Evolutionary conservation across 768 basidiomycete genomes (phyloP).

Genomic region (Cystobasidium ongulense): DNA sequence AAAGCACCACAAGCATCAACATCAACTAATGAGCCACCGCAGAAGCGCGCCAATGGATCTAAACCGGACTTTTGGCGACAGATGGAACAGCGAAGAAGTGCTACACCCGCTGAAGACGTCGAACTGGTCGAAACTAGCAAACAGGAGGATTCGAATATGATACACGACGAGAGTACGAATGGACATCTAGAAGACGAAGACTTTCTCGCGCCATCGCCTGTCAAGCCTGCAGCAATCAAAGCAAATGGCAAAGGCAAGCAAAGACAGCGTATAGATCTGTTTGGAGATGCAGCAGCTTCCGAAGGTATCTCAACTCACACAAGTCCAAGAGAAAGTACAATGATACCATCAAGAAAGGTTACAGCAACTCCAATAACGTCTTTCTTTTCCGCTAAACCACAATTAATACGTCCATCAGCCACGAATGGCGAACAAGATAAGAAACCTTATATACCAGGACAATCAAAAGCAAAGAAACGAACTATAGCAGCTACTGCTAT

Average conservation of each 20-base stretch:
- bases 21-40: neutral
- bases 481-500: neutral
- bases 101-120: neutral
- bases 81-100: slow-evolving; percentile 2
- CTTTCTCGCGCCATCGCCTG: slow-evolving; percentile 19
- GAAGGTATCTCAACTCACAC: neutral
- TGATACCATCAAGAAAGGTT: neutral
- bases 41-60: neutral
- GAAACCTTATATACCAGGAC: neutral
- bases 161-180: neutral
- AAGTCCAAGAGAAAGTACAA: neutral
- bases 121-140: neutral
- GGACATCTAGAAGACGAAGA: slow-evolving; percentile 4
- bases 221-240: slow-evolving; percentile 3
- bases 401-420: neutral
- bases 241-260: slow-evolving; percentile 17
- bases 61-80: neutral
- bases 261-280: neutral
- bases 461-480: slow-evolving; percentile 19
- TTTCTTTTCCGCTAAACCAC: slow-evolving; percentile 3
- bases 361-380: neutral
- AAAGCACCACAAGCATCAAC: neutral
- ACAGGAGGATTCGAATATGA: neutral
- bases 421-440: neutral
- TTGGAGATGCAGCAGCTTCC: neutral